A percentile compares a stretch with the other conserved stretches of the same genome.
Evolutionary conservation across 768 basidiomycete species (phyloP).

Genomic region (Exidia glandulosa): DNA sequence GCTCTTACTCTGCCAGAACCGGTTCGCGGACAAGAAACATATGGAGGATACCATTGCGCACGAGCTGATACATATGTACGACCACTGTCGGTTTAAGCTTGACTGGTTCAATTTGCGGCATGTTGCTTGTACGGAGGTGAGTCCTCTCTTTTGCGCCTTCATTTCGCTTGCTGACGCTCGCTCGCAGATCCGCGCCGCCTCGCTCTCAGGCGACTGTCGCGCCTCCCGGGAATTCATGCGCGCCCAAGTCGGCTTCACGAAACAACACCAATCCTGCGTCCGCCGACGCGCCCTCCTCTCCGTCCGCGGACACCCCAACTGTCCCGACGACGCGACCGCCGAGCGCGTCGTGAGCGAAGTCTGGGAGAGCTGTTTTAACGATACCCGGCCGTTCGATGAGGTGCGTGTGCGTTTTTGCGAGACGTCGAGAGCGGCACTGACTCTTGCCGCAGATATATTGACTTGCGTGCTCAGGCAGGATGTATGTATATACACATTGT

Average conservation of each 20-base stretch:
- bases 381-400: constrained; percentile 97
- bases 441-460: no score
- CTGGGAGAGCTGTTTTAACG: constrained; percentile 92
- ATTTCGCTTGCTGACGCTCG: constrained; percentile 1
- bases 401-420: no score
- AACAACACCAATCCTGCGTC: constrained; percentile 93
- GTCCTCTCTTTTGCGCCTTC: constrained; percentile 13
- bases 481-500: no score
- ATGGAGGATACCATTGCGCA: constrained; percentile 92
- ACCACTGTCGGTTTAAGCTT: constrained; percentile 89
- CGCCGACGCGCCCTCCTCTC: constrained; percentile 78
- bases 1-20: constrained; percentile 76
- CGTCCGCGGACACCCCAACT: constrained; percentile 69
- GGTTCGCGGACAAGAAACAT: constrained; percentile 69
- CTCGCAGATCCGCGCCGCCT: constrained; percentile 85
- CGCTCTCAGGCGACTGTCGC: constrained; percentile 85
- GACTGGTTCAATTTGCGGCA: constrained; percentile 85
- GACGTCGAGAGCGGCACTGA: no score
- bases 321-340: constrained; percentile 64
- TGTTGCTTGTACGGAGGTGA: constrained; percentile 94
- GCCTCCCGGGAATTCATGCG: constrained; percentile 73
- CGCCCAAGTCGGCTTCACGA: constrained; percentile 70
- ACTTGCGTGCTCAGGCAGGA: no score
- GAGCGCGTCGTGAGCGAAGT: constrained; percentile 91
- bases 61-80: constrained; percentile 91